Evolutionary conservation across 306 rosid genomes (phyloP), one percentile per base, ranked within the genome.

Genomic region (Leucaena leucocephala): DNA sequence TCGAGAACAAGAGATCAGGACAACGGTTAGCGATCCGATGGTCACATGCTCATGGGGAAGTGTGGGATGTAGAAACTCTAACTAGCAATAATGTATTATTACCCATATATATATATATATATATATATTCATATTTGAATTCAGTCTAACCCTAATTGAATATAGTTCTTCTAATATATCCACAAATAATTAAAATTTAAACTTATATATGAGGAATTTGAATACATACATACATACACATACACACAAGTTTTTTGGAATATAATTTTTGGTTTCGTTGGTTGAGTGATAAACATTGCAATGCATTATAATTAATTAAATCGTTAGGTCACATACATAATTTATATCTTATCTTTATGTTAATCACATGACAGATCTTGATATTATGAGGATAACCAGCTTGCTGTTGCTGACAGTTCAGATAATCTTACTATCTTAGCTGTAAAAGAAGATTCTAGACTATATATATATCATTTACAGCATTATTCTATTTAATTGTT

Each of bases 41-140:
- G 21, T n/a, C 59, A 33, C 78, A 48, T 62, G 66, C 72, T 46
- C 44, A 76, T 71, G 78, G 66, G 44, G 40, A 71, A 61, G 46
- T 8, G 38, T 8, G 38, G 7, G 36, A 67, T 10, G n/a, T 35
- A 36, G 19, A 36, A 63, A 35, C 11, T 54, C 3, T 54, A 54
- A 54, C 59, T 5, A 5, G 4, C 8, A 54, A 54, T 5, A 50
- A 50, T 17, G 57, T 50, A 50, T 9, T 9, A 50, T 49, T 50
- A 13, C 4, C 16, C 0, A 46, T 12, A 46, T 12, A 45, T 12
- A 43, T 13, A 4, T 4, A 48, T 48, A 49, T 4, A 15, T 15
- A 15, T 15, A 15, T 4, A 15, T 14, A 4, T 50, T 50, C 19
- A 2, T 0, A 50, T 50, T 50, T 14, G 5, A 49, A 15, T 49